A percentile compares a stretch with the other conserved stretches of the same genome.
Evolutionary conservation across 2,329 filamentous ascomycete genomes (phyloP).

Genomic region (Annulohypoxylon truncatum): DNA sequence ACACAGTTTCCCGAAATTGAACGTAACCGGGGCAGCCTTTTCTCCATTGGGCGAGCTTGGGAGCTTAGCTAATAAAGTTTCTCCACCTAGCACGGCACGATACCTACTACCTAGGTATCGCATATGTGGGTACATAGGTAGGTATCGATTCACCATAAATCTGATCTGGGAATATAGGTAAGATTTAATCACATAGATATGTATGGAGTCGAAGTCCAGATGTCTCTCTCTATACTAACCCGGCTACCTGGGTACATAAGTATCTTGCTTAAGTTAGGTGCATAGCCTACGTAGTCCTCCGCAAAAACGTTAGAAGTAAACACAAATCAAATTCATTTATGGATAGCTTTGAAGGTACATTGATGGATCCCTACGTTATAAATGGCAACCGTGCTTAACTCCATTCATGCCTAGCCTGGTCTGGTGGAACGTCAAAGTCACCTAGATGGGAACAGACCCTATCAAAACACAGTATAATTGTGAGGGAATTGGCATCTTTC

Average conservation of each 20-base stretch:
- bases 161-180: neutral
- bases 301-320: neutral
- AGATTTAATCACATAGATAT: neutral
- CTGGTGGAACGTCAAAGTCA: conserved; percentile 13
- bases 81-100: neutral
- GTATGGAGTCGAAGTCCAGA: too few species aligned
- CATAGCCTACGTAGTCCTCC: too few species aligned
- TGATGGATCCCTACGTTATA: neutral
- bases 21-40: conserved; percentile 18
- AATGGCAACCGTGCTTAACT: neutral
- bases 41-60: conserved; percentile 18
- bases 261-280: too few species aligned
- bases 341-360: neutral
- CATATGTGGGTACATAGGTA: neutral
- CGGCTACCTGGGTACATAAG: too few species aligned
- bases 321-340: neutral
- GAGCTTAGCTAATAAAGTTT: conserved; percentile 17
- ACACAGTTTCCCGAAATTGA: conserved; percentile 34
- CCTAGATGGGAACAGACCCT: conserved; percentile 1
- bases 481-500: conserved; percentile 15
- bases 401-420: conserved; percentile 7
- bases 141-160: neutral
- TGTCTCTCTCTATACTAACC: too few species aligned
- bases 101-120: neutral
- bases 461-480: conserved; percentile 17